Conservation (phyloP, 2,329 filamentous ascomycete genomes). For the Alternaria consortialis region DNA sequence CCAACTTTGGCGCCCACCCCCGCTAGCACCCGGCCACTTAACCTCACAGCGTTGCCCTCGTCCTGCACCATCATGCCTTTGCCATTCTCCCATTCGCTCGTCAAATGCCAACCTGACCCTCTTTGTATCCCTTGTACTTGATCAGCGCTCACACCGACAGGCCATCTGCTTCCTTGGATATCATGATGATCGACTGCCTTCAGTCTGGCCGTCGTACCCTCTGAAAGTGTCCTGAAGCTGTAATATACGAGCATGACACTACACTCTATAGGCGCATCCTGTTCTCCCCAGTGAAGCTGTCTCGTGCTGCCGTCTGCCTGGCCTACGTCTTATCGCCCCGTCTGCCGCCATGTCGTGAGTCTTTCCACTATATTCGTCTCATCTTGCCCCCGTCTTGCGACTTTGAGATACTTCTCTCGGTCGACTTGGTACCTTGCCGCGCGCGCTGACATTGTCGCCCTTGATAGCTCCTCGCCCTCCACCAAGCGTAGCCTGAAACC, state of each 20-base stretch:
- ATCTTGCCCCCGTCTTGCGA: conserved; percentile 11
- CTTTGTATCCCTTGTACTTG: conserved; percentile 53
- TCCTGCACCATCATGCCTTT: conserved; percentile 43
- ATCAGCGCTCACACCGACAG: conserved; percentile 49
- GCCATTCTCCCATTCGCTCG: conserved; percentile 46
- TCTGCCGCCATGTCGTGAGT: conserved; percentile 52
- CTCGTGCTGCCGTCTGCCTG: conserved; percentile 34
- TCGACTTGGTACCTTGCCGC: conserved; percentile 14
- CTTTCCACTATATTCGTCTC: conserved; percentile 30
- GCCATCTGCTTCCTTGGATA: conserved; percentile 49
- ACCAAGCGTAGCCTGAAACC: conserved; percentile 57
- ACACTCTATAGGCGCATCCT: conserved; percentile 34
- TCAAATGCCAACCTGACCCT: conserved; percentile 46
- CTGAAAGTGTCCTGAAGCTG: conserved; percentile 41
- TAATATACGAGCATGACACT: conserved; percentile 48
- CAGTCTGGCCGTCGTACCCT: conserved; percentile 41
- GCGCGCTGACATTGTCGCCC: conserved; percentile 43
- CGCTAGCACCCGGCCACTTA: conserved; percentile 44
- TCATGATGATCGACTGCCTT: conserved; percentile 51
- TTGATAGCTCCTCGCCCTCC: conserved; percentile 52
- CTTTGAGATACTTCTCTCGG: conserved; percentile 10
- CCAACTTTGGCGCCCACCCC: conserved; percentile 31
- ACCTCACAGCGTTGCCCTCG: conserved; percentile 42
- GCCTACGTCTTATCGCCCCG: conserved; percentile 29
- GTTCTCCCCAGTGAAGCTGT: conserved; percentile 42